Base-by-base conservation (phyloP, 2,329 filamentous ascomycete species). In the Periglandula ipomoeae region DNA sequence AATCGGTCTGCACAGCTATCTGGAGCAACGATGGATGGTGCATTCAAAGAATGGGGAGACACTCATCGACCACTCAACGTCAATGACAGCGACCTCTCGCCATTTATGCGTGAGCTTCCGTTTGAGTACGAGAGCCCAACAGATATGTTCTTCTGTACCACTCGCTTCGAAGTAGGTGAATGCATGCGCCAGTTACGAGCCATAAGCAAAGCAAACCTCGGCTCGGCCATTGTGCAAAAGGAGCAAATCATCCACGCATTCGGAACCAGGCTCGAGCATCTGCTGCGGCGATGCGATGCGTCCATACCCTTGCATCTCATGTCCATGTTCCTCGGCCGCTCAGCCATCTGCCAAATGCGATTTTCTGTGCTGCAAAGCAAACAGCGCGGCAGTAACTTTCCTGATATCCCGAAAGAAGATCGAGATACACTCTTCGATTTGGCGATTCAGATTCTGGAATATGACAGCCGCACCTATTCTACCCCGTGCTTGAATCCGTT, bases 71-170 rank as follows among this genome's bases (percentile, higher is more conserved):
- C 39, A 20, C 39, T 42, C 15, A 42, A 42, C 13, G 20, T 42
- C 20, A 42, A 24, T 20, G 39, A 42, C 39, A 42, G 39, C 39
- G 39, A 42, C 17, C 39, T 42, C 20, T 42, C 39, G 17, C 39
- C 39, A 13, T 42, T 22, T 42, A 42, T 42, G 39, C 13, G 20
- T 15, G 39, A 42, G 15, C 39, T 15, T 32, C 30, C 30, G 15
- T 32, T 32, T 32, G 30, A 32, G 15, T 32, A 32, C 30, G 8
- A 32, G 15, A 20, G 39, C 6, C 39, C 39, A 13, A 42, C 39
- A 23, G 39, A 42, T 15, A 42, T 46, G 44, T 27, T 46, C 3
- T 46, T 46, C 44, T 46, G 44, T 27, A 46, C 44, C 19, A 35
- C 35, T 17, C 23, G 27, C n/a, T 35, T 46, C 11, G 44, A 46